These are phyloP conservation scores for Chlorella vulgaris DNA, from an alignment of 139 green algal genomes.

Conservation along the genomic window DNA sequence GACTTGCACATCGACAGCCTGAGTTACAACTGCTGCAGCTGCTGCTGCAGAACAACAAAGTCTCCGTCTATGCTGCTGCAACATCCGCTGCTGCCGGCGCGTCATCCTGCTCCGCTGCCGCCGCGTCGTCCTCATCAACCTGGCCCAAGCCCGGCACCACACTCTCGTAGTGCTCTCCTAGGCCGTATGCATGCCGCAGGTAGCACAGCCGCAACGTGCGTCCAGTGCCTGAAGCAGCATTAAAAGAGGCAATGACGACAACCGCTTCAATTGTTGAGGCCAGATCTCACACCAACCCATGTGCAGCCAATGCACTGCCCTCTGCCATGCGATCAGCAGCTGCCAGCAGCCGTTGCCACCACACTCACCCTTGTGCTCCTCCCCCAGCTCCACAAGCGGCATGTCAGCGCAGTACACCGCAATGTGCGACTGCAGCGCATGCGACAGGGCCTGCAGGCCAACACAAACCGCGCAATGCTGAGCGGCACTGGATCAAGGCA, in stretches of 20 bases:
- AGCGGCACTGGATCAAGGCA: too few species aligned
- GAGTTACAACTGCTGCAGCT: too few species aligned
- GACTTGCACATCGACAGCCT: too few species aligned
- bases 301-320: too few species aligned
- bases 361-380: slow-evolving; percentile 56
- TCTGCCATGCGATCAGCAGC: too few species aligned
- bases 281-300: too few species aligned
- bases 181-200: slow-evolving; percentile 86
- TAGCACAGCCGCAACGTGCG: slow-evolving; percentile 80
- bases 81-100: background rate
- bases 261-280: too few species aligned
- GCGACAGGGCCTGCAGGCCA: slow-evolving; percentile 4
- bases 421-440: slow-evolving; percentile 72
- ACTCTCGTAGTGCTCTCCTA: slow-evolving; percentile 97
- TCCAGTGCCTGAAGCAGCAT: slow-evolving; percentile 33
- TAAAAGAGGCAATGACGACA: too few species aligned
- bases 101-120: background rate
- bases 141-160: slow-evolving; percentile 41
- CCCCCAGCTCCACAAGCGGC: slow-evolving; percentile 71
- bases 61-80: background rate
- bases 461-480: too few species aligned
- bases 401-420: slow-evolving; percentile 75
- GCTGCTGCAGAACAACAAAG: too few species aligned
- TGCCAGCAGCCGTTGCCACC: background rate
- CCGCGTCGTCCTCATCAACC: background rate